phyloP scores from a whole-genome alignment of 352 stramenopile genomes.

The Elongisporangium prolatum region DNA sequence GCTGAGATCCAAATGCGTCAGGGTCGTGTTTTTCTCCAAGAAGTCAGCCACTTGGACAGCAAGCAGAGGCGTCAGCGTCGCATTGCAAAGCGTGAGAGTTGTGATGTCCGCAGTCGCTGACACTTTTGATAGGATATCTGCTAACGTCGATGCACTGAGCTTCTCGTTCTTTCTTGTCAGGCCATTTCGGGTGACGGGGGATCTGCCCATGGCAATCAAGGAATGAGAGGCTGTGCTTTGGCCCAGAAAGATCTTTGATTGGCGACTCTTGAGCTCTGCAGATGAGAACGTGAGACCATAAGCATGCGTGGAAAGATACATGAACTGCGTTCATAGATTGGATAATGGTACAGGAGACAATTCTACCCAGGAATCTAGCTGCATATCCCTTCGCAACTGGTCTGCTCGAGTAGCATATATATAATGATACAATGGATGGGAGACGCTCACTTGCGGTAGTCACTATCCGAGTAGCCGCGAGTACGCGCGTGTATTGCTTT shows the following conservation, averaged over 20 bases:
- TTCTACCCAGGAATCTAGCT: not conserved
- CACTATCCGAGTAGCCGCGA: not conserved
- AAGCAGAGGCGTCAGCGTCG: conserved; percentile 31
- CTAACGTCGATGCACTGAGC: conserved; percentile 21
- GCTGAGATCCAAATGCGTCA: conserved; percentile 32
- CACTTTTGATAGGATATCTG: conserved; percentile 15
- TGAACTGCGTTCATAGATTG: not conserved
- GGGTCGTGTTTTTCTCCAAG: conserved; percentile 32
- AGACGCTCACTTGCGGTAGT: not conserved
- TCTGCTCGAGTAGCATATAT: not conserved
- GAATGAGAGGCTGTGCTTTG: not conserved
- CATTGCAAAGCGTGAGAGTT: conserved; percentile 17
- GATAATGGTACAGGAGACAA: not conserved
- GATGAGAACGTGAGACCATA: not conserved
- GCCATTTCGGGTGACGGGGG: not conserved
- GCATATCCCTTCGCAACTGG: not conserved
- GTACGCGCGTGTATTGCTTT: not conserved
- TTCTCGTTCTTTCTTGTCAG: conserved; percentile 11
- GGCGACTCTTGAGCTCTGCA: not conserved
- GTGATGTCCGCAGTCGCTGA: conserved; percentile 8
- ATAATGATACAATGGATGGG: not conserved
- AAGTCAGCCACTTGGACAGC: conserved; percentile 41
- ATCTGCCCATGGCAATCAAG: not conserved
- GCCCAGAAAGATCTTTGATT: not conserved
- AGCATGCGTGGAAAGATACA: not conserved